These are phyloP conservation scores for Hippophae gyantsensis DNA, from an alignment of 306 rosid species.

Conservation along the genomic window DNA sequence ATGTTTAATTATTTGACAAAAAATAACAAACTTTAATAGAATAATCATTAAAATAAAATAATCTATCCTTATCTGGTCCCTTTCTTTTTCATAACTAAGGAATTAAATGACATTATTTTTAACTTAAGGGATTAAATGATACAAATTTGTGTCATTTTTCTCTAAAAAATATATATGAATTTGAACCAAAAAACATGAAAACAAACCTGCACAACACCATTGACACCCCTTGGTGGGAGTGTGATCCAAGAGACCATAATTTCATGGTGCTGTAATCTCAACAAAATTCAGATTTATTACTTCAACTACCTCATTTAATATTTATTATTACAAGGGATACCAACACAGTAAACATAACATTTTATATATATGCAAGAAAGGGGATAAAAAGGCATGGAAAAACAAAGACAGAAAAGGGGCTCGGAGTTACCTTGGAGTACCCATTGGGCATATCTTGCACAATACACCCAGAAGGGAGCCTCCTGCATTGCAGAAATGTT, in stretches of 20 bases:
- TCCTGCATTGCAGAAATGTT: conserved; percentile 36
- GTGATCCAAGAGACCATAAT: conserved; percentile 14
- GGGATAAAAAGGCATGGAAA: neutral
- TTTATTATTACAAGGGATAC: neutral
- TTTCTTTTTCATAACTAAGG: no score
- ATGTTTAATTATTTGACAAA: no score
- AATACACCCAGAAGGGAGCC: conserved; percentile 85
- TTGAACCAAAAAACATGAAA: no score
- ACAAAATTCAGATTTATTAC: neutral
- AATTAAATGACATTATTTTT: no score
- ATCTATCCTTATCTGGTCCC: no score
- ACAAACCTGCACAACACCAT: no score
- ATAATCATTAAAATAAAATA: no score
- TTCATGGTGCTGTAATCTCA: conserved; percentile 10
- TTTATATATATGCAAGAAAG: neutral
- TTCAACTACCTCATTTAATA: conserved; percentile 19
- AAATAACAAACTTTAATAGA: no score
- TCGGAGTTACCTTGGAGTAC: conserved; percentile 49
- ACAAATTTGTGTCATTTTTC: no score
- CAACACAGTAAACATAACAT: neutral
- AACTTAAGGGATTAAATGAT: no score
- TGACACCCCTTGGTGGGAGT: neutral
- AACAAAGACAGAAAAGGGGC: neutral
- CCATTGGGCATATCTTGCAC: conserved; percentile 73
- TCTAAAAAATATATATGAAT: no score